phyloP scores from a whole-genome alignment of 169 alveolate genomes.

The Eimeria praecox region DNA sequence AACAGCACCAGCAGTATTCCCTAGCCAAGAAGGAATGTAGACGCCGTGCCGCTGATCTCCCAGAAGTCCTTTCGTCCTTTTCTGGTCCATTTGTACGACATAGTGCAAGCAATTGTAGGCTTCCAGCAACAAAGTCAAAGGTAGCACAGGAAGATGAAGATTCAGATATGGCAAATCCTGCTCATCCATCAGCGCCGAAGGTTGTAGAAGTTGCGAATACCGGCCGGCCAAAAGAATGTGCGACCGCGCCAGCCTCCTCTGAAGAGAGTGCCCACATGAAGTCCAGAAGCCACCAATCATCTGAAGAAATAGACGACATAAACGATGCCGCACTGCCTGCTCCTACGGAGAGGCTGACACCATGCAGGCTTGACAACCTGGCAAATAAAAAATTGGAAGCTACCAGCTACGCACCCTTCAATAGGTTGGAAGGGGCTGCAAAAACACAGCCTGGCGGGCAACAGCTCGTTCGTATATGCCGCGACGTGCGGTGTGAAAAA shows the following conservation, averaged over 20 bases:
- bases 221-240: not conserved
- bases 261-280: not conserved
- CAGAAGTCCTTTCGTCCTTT: not conserved
- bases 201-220: not conserved
- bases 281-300: not conserved
- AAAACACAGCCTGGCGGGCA: not conserved
- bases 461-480: conserved; percentile 36
- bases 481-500: not conserved
- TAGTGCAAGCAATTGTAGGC: not conserved
- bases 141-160: not conserved
- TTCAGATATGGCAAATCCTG: not conserved
- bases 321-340: not conserved
- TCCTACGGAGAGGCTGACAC: not conserved
- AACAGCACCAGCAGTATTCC: not conserved
- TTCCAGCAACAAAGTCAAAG: not conserved
- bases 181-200: not conserved
- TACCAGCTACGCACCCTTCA: not conserved
- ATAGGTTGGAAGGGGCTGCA: not conserved
- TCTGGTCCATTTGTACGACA: not conserved
- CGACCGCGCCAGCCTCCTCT: not conserved
- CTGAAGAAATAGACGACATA: not conserved
- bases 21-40: too few species aligned
- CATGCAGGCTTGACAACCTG: not conserved
- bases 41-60: not conserved
- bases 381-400: not conserved